These are phyloP conservation scores for Hura crepitans DNA, from an alignment of 441 rosid genomes.

Conservation along the genomic window DNA sequence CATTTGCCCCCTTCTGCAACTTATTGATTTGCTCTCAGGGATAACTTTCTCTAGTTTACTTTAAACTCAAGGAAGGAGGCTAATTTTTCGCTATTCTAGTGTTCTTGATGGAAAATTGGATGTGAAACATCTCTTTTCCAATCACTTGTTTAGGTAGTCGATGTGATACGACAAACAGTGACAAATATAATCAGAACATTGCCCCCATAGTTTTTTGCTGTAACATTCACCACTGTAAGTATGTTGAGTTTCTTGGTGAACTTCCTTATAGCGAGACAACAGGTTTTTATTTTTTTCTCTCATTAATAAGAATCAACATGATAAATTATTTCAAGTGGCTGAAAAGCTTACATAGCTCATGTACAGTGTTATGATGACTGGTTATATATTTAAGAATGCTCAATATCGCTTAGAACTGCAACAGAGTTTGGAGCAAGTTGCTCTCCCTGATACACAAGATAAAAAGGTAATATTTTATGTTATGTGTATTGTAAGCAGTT, in stretches of 20 bases:
- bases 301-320: constrained; percentile 12
- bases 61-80: constrained; percentile 1
- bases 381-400: constrained; percentile 93
- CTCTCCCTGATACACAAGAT: constrained; percentile 68
- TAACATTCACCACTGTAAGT: constrained; percentile 83
- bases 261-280: background rate
- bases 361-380: constrained; percentile 97
- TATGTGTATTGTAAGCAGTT: background rate
- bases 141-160: constrained; percentile 59
- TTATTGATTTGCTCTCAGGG: background rate
- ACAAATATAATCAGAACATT: constrained; percentile 91
- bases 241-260: constrained; percentile 4
- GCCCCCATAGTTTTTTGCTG: constrained; percentile 81
- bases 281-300: background rate
- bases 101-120: constrained; percentile 2
- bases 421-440: constrained; percentile 84
- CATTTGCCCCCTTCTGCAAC: background rate
- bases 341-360: constrained; percentile 96
- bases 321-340: constrained; percentile 61
- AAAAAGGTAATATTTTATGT: constrained; percentile 38
- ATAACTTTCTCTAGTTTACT: background rate
- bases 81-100: constrained; percentile 14
- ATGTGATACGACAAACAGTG: constrained; percentile 91
- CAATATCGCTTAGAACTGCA: constrained; percentile 89
- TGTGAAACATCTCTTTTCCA: background rate